phyloP scores from a whole-genome alignment of 164 flowering plant species.

The Annona squamosa region DNA sequence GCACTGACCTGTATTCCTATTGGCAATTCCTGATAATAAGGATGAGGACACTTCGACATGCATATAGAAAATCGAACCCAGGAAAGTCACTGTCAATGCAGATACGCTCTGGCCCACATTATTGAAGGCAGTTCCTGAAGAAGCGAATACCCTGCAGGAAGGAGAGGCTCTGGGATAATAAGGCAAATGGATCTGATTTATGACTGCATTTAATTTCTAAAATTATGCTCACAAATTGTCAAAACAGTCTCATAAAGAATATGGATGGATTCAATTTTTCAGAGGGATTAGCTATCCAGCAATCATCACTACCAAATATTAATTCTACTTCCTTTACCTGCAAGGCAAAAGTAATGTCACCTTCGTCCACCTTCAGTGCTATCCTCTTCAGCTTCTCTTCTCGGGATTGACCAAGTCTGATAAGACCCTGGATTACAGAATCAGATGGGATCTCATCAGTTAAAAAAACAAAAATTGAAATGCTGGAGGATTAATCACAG shows the following conservation, averaged over 20 bases:
- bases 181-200: neutral
- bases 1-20: constrained; percentile 1
- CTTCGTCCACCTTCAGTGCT: constrained; percentile 62
- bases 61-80: neutral
- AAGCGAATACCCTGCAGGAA: constrained; percentile 67
- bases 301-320: too few species aligned
- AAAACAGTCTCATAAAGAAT: neutral
- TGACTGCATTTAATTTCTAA: neutral
- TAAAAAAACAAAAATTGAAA: neutral
- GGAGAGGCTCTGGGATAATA: neutral
- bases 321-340: constrained; percentile 36
- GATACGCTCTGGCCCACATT: constrained; percentile 1
- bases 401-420: constrained; percentile 66
- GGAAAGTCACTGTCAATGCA: neutral
- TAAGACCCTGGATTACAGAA: constrained; percentile 60
- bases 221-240: too few species aligned
- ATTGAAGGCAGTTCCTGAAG: constrained; percentile 70
- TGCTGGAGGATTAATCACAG: neutral
- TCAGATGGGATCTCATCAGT: neutral
- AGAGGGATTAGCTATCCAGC: neutral
- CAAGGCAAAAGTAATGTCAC: constrained; percentile 73
- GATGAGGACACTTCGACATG: neutral
- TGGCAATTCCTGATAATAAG: neutral
- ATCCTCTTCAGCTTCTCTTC: constrained; percentile 64
- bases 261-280: neutral